phyloP scores from a whole-genome alignment of 805 yeast species.

The Starmerella powellii region DNA sequence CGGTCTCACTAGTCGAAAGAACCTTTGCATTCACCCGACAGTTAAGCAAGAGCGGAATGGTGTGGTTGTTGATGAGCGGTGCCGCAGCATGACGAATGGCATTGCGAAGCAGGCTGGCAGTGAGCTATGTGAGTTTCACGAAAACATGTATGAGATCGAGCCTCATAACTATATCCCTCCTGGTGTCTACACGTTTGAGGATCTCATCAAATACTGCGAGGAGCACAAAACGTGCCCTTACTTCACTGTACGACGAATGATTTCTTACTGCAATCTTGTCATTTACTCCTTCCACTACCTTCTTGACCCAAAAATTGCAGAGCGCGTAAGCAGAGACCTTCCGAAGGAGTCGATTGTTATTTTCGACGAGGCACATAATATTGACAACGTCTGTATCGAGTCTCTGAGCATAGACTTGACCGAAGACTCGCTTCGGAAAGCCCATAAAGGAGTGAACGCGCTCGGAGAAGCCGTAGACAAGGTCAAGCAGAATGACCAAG shows the following conservation, averaged over 20 bases:
- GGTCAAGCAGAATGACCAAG: slow-evolving; percentile 71
- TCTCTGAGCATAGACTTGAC: slow-evolving; percentile 84
- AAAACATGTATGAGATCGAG: slow-evolving; percentile 71
- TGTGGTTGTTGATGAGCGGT: slow-evolving; percentile 84
- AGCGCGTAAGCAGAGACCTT: slow-evolving; percentile 81
- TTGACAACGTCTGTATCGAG: slow-evolving; percentile 97
- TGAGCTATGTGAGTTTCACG: slow-evolving; percentile 77
- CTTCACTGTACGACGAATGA: slow-evolving; percentile 96
- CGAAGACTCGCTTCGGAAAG: slow-evolving; percentile 74
- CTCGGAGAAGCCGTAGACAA: slow-evolving; percentile 72
- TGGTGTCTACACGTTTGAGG: slow-evolving; percentile 92
- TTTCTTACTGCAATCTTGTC: slow-evolving; percentile 75
- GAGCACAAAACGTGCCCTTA: slow-evolving; percentile 82
- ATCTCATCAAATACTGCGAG: slow-evolving; percentile 63
- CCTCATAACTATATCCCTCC: slow-evolving; percentile 81
- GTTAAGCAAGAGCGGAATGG: slow-evolving; percentile 86
- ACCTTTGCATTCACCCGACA: slow-evolving; percentile 79
- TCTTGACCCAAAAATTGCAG: slow-evolving; percentile 93
- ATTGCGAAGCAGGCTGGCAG: slow-evolving; percentile 55
- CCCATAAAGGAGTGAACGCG: slow-evolving; percentile 74
- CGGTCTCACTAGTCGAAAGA: slow-evolving; percentile 89
- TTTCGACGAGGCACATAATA: slow-evolving; percentile 97
- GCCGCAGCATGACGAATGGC: slow-evolving; percentile 91
- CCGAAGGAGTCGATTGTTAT: slow-evolving; percentile 88
- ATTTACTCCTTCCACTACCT: slow-evolving; percentile 95